Conservation (phyloP, 73 alveolate species). For the Diophrys sp. region DNA sequence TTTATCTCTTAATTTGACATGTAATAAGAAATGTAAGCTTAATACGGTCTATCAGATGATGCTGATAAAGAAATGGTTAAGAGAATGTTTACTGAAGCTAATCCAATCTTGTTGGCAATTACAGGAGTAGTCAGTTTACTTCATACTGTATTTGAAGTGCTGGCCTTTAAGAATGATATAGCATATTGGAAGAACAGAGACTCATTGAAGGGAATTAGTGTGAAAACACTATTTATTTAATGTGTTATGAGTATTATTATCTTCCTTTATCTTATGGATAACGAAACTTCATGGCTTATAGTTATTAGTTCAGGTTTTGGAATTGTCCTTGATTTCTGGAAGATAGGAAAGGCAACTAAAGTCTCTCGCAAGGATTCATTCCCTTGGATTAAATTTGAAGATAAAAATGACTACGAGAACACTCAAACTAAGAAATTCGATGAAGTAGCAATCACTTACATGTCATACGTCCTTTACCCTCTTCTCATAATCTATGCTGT, state of each 20-base stretch:
- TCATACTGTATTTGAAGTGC: constrained; percentile 88
- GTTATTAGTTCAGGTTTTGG: constrained; percentile 56
- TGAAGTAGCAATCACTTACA: constrained; percentile 69
- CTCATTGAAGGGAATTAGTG: constrained; percentile 68
- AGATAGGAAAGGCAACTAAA: constrained; percentile 62
- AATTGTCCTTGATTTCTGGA: constrained; percentile 65
- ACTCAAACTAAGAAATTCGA: constrained; percentile 78
- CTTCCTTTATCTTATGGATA: constrained; percentile 71
- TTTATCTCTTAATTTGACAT: constrained; percentile 50
- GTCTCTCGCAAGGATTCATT: constrained; percentile 34
- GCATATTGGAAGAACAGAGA: constrained; percentile 70
- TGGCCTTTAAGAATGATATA: constrained; percentile 84
- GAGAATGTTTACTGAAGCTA: constrained; percentile 79
- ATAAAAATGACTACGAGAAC: constrained; percentile 44
- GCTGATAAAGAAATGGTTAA: constrained; percentile 65
- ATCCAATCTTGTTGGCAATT: constrained; percentile 67
- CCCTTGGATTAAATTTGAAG: constrained; percentile 64
- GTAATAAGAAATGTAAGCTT: constrained; percentile 14
- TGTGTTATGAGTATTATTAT: constrained; percentile 44
- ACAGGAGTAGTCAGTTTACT: constrained; percentile 79
- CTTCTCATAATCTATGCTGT: constrained; percentile 65
- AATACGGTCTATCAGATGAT: constrained; percentile 54
- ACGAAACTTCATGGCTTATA: constrained; percentile 74
- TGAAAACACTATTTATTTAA: constrained; percentile 51
- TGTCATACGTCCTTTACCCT: constrained; percentile 78